Evolutionary conservation across 768 basidiomycete species (phyloP).

Genomic region (Amanita pseudoporphyria): DNA sequence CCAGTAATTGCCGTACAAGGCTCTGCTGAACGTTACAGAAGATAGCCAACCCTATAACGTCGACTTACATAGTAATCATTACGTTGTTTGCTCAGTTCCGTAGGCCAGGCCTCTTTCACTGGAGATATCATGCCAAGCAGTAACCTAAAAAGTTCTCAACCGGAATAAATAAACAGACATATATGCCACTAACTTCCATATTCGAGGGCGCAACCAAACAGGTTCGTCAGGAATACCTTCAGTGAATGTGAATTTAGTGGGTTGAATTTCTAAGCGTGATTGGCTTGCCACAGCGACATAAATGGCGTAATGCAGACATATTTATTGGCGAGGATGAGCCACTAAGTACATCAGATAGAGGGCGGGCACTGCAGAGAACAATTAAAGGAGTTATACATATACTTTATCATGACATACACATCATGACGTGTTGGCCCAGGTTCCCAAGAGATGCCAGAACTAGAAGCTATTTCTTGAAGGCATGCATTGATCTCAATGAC

Average conservation of each 20-base stretch:
- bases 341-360: slow-evolving; percentile 51
- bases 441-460: slow-evolving; percentile 47
- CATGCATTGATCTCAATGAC: slow-evolving; percentile 47
- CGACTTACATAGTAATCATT: slow-evolving; percentile 62
- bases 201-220: slow-evolving; percentile 62
- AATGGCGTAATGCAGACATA: slow-evolving; percentile 38
- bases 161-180: not conserved
- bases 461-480: slow-evolving; percentile 42
- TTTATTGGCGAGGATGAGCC: slow-evolving; percentile 42
- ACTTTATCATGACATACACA: slow-evolving; percentile 32
- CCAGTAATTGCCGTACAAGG: slow-evolving; percentile 53
- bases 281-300: slow-evolving; percentile 53
- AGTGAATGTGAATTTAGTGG: slow-evolving; percentile 8
- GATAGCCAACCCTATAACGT: not conserved
- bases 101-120: slow-evolving; percentile 48
- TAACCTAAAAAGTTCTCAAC: slow-evolving; percentile 30
- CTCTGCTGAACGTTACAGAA: slow-evolving; percentile 34
- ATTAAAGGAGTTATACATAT: slow-evolving; percentile 4
- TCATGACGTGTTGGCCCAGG: slow-evolving; percentile 54
- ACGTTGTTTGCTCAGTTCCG: slow-evolving; percentile 48
- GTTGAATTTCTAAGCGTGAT: not conserved
- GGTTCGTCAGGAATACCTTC: slow-evolving; percentile 69
- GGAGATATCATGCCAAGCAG: slow-evolving; percentile 54
- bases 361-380: slow-evolving; percentile 31
- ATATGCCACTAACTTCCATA: slow-evolving; percentile 56